These are phyloP conservation scores for Laguncularia racemosa DNA, from an alignment of 345 rosid genomes.

Conservation along the genomic window DNA sequence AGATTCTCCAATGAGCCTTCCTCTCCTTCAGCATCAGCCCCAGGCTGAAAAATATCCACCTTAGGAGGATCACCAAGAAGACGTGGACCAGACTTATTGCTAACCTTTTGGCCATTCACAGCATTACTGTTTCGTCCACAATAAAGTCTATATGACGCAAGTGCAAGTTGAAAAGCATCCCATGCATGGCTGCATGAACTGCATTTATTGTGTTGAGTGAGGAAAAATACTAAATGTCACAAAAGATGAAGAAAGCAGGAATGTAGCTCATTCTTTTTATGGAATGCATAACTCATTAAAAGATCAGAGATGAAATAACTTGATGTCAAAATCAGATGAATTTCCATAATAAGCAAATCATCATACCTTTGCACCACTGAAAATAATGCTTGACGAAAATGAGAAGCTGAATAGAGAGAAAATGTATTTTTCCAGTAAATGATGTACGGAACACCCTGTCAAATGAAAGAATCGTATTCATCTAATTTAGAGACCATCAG, in stretches of 20 bases:
- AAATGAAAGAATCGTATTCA: slow-evolving; percentile 3
- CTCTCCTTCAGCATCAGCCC: slow-evolving; percentile 57
- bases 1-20: slow-evolving; percentile 66
- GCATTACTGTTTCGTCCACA: slow-evolving; percentile 36
- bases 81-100: slow-evolving; percentile 48
- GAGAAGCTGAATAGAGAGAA: slow-evolving; percentile 63
- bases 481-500: slow-evolving; percentile 2
- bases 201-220: slow-evolving; percentile 16
- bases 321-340: background rate
- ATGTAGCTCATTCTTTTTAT: too few species aligned
- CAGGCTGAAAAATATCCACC: slow-evolving; percentile 60
- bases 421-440: slow-evolving; percentile 66
- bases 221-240: background rate
- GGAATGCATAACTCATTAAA: background rate
- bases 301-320: background rate
- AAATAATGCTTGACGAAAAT: slow-evolving; percentile 79
- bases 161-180: slow-evolving; percentile 90
- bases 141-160: slow-evolving; percentile 80
- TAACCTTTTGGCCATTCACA: slow-evolving; percentile 29
- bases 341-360: slow-evolving; percentile 2
- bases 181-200: slow-evolving; percentile 88
- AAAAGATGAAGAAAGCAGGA: too few species aligned
- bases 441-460: slow-evolving; percentile 85
- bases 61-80: slow-evolving; percentile 93
- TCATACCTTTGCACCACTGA: slow-evolving; percentile 77